Conservation (phyloP, 2,329 filamentous ascomycete genomes). For the Diaporthe velutina region DNA sequence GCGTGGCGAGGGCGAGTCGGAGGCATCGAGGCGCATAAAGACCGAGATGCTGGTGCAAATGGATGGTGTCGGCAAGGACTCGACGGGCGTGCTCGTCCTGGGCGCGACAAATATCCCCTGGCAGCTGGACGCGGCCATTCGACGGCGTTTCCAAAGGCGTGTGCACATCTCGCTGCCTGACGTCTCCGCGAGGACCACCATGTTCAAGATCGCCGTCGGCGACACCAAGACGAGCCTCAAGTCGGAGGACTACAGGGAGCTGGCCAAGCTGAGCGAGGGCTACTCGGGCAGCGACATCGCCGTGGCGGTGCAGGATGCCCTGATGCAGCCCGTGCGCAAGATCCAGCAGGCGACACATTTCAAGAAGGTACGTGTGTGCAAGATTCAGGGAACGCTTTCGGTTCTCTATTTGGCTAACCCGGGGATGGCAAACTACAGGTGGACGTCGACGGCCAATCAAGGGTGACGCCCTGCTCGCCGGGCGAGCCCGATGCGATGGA, state of each 20-base stretch:
- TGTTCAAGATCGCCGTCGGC: slow-evolving; percentile 97
- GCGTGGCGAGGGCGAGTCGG: slow-evolving; percentile 93
- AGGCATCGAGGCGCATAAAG: slow-evolving; percentile 97
- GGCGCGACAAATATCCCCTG: slow-evolving; percentile 99
- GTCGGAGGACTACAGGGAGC: slow-evolving; percentile 80
- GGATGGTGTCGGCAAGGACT: slow-evolving; percentile 98
- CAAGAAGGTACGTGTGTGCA: slow-evolving; percentile 76
- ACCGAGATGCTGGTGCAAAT: slow-evolving; percentile 98
- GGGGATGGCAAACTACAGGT: slow-evolving; percentile 64
- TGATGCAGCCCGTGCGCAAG: slow-evolving; percentile 97
- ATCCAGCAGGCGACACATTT: slow-evolving; percentile 99
- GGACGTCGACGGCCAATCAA: slow-evolving; percentile 74
- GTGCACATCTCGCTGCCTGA: slow-evolving; percentile 97
- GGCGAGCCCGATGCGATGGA: slow-evolving; percentile 88
- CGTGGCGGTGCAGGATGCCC: slow-evolving; percentile 93
- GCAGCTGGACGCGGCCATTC: slow-evolving; percentile 97
- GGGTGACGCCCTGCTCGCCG: slow-evolving; percentile 91
- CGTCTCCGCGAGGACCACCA: slow-evolving; percentile 84
- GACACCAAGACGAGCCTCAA: slow-evolving; percentile 89
- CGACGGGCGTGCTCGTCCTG: slow-evolving; percentile 91
- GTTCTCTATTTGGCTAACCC: background rate
- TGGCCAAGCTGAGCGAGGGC: slow-evolving; percentile 88
- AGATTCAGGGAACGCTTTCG: no score
- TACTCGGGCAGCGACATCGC: slow-evolving; percentile 97
- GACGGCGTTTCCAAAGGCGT: slow-evolving; percentile 93